Base-by-base conservation (phyloP, 176 grass and related monocot genomes). In the Otatea glauca region DNA sequence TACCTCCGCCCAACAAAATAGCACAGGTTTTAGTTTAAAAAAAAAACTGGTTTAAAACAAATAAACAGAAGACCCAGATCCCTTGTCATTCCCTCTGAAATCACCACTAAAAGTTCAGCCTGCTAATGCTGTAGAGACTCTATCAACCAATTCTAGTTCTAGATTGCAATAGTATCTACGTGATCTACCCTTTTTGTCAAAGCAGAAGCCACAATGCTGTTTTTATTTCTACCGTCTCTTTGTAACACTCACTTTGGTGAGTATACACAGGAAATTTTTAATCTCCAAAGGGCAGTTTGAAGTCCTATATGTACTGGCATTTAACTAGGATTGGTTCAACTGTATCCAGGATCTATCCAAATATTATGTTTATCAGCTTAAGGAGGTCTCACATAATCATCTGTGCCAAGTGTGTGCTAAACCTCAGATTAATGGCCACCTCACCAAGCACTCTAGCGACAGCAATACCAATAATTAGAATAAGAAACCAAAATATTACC, bases 351-450 rank as follows among this genome's bases (percentile, higher is more conserved):
- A 37, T 77, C 53, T 76, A 59, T 60, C 74, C 42, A 38, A 27
- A 77, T 77, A 62, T 1, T 27, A 77, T 17, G n/a, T 61, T 59
- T 58, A 76, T 76, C 37, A n/a, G 53, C 21, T 77, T 60, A 75
- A 0, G 10, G 7, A 58, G 0, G 51, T 34, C 34, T 44, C 16
- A 21, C 21, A 13, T 43, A 25, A 11, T 56, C 14, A 62, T 38
- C n/a, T 61, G 21, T 17, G 23, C n/a, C 18, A 18, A 45, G 5
- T 27, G 3, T 77, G 39, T 63, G 27, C 8, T 35, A 35, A 23
- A 29, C 27, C 71, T 44, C 1, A 56, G 11, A 4, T 9, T 76
- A 5, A 56, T 76, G 71, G 3, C 38, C 9, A 12, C 53, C 11
- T 15, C 49, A 55, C 17, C 27, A 54, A 75, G 29, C 72, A 37